Base-by-base conservation (phyloP, 805 yeast genomes). In the Suhomyces sp. region DNA sequence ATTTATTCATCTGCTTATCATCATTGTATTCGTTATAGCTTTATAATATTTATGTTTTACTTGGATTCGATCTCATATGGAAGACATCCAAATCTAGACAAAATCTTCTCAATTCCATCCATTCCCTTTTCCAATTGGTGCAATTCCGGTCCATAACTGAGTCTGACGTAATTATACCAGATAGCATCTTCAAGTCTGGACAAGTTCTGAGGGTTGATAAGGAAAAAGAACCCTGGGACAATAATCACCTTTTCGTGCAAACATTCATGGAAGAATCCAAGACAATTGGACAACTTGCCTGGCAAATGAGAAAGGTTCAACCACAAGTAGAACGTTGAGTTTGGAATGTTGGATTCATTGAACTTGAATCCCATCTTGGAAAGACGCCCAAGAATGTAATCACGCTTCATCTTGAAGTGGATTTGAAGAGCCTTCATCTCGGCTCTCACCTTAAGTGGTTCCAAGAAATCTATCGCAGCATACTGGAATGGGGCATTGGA, bases 251-350 rank as follows among this genome's bases (percentile, higher is more conserved):
- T 70, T 45, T 76, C 80, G 47, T 76, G 81, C 27, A 77, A 58
- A 40, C 79, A 75, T 53, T 77, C 83, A 50, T 77, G 83, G 69
- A 77, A 77, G 47, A 77, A 77, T 0, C 83, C 82, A 26, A 77
- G 63, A 48, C 81, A 74, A 48, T 76, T 77, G 30, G 74, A 62
- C 33, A 77, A 56, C 51, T 77, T 77, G 1, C 76, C 74, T 1
- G 81, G 81, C 26, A 77, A 64, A 42, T 72, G 77, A 13, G 70
- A 59, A 26, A 77, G 60, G 44, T 77, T 78, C 34, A 76, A 66
- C 83, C 83, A 77, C 25, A 77, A 58, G 49, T 77, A 77, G 47
- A 77, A 77, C 2, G 83, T 77, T 4, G 81, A 71, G 48, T 75
- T 74, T 13, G 83, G 83, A 9, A 58, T 68, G 35, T 69, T 66